These are phyloP conservation scores for Podila epicladia DNA, from an alignment of 192 early-diverging fungal genomes.

Conservation along the genomic window DNA sequence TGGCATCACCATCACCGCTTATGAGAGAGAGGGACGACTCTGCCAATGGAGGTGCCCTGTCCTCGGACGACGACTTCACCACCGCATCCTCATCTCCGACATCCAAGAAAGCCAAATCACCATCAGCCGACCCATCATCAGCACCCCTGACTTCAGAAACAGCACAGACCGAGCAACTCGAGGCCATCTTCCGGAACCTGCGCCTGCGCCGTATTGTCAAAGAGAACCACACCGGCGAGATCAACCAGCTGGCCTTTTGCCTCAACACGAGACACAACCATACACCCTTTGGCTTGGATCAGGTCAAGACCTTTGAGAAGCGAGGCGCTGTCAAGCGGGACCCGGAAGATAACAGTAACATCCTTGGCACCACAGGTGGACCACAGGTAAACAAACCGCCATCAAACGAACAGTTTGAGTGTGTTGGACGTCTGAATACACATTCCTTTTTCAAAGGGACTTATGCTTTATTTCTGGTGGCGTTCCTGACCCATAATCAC, in stretches of 20 bases:
- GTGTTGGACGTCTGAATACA: slow-evolving; percentile 55
- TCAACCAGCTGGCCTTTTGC: slow-evolving; percentile 81
- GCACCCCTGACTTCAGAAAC: background rate
- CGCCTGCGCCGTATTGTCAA: slow-evolving; percentile 87
- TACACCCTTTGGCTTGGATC: slow-evolving; percentile 60
- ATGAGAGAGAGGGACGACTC: slow-evolving; percentile 39
- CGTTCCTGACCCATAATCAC: background rate
- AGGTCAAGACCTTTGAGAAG: slow-evolving; percentile 74
- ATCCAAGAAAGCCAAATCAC: slow-evolving; percentile 41
- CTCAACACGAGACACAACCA: slow-evolving; percentile 69
- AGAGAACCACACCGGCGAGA: slow-evolving; percentile 85
- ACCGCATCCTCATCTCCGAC: slow-evolving; percentile 28
- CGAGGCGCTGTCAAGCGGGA: slow-evolving; percentile 75
- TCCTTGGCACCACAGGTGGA: slow-evolving; percentile 77
- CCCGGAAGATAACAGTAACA: slow-evolving; percentile 73
- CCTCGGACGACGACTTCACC: slow-evolving; percentile 43
- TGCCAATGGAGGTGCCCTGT: slow-evolving; percentile 1
- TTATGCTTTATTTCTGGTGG: background rate
- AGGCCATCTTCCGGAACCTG: slow-evolving; percentile 76
- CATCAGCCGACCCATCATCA: slow-evolving; percentile 1
- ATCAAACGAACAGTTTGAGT: slow-evolving; percentile 45
- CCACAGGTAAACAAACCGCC: slow-evolving; percentile 65
- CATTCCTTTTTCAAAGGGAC: no score
- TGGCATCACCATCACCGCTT: slow-evolving; percentile 28
- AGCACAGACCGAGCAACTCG: slow-evolving; percentile 32